phyloP scores from a whole-genome alignment of 2,329 filamentous ascomycete genomes.

The Trichophyton simii region DNA sequence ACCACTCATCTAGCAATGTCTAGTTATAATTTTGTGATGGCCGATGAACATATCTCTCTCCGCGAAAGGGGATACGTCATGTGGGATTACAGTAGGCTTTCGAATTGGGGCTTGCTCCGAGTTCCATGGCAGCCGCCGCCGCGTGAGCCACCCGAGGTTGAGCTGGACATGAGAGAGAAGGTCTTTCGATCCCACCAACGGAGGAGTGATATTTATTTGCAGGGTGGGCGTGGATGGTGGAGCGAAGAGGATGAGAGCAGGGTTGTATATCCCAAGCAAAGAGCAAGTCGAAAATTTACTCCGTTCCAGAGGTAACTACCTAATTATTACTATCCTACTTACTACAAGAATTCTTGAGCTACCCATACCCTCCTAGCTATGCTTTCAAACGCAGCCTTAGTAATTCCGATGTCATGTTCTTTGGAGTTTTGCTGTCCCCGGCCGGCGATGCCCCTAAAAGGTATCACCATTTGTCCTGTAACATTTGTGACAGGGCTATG shows the following conservation, averaged over 20 bases:
- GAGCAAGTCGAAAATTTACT: too few relatives aligned
- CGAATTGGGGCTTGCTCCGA: slow-evolving; percentile 7
- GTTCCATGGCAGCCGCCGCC: not conserved
- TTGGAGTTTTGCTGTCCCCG: not conserved
- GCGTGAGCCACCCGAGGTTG: not conserved
- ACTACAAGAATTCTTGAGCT: not conserved
- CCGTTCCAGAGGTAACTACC: too few relatives aligned
- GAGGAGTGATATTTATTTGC: not conserved
- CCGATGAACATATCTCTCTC: slow-evolving; percentile 1
- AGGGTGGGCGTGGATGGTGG: slow-evolving; percentile 6
- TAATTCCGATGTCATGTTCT: not conserved
- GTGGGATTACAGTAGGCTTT: slow-evolving; percentile 7
- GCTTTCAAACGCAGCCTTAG: not conserved
- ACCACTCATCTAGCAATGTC: not conserved
- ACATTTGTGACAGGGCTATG: not conserved
- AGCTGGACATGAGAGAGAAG: not conserved
- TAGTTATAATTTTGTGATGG: not conserved
- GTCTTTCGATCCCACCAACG: not conserved
- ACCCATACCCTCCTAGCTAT: not conserved
- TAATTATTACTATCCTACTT: too few relatives aligned
- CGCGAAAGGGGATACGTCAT: slow-evolving; percentile 9
- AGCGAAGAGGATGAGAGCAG: slow-evolving; percentile 6
- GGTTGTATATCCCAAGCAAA: not conserved
- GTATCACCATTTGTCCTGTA: not conserved
- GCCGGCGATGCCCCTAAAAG: not conserved